These are phyloP conservation scores for Prunus yedoensis DNA, from an alignment of 331 rosid species.

Conservation along the genomic window DNA sequence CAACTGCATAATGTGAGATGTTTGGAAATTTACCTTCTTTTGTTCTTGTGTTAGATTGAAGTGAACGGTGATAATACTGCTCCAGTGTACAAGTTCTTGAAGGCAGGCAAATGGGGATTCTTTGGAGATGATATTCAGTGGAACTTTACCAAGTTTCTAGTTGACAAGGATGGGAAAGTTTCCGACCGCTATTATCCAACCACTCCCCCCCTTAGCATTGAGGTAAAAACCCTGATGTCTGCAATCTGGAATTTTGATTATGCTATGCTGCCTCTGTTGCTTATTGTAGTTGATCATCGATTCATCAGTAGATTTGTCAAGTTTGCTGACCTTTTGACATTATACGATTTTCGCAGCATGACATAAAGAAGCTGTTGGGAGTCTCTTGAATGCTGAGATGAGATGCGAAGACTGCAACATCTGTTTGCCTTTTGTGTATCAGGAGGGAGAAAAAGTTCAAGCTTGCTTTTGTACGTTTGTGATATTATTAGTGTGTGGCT, in stretches of 20 bases:
- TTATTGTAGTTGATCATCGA: not conserved
- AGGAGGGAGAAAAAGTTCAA: no score
- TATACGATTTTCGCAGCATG: conserved; percentile 37
- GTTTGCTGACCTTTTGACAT: not conserved
- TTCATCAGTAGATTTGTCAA: not conserved
- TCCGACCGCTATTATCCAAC: conserved; percentile 69
- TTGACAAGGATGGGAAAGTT: conserved; percentile 63
- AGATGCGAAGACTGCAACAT: conserved; percentile 4
- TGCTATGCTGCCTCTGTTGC: not conserved
- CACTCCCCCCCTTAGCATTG: conserved; percentile 66
- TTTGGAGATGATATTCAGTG: conserved; percentile 66
- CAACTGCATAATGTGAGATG: not conserved
- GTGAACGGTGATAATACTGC: conserved; percentile 59
- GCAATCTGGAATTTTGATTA: not conserved
- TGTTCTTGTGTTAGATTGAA: conserved; percentile 51
- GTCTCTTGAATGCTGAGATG: conserved; percentile 22
- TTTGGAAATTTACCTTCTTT: not conserved
- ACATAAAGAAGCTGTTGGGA: conserved; percentile 49
- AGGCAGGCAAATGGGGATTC: conserved; percentile 59
- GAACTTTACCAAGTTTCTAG: conserved; percentile 78
- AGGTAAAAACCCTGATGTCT: conserved; percentile 33
- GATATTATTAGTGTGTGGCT: not conserved
- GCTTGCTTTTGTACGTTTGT: not conserved
- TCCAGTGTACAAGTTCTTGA: conserved; percentile 64
- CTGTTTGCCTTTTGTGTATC: not conserved